These are phyloP conservation scores for Aegilops bicornis DNA, from an alignment of 176 grass and related monocot species.

Conservation along the genomic window DNA sequence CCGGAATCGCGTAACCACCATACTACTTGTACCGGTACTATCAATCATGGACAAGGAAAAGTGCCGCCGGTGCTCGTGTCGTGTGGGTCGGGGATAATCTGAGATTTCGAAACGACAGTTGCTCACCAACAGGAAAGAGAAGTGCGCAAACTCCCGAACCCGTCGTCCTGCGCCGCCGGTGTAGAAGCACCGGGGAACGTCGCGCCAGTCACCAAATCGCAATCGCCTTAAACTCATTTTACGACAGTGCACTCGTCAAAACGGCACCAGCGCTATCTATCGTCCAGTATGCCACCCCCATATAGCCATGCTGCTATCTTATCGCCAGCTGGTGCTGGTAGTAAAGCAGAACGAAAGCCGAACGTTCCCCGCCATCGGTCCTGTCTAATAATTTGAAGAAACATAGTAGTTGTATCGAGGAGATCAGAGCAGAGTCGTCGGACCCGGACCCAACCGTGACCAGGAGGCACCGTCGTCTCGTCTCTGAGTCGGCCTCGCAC, in stretches of 20 bases:
- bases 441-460: too few relatives aligned
- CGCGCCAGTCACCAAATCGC: not conserved
- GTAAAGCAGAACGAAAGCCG: not conserved
- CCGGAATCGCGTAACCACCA: not conserved
- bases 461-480: too few relatives aligned
- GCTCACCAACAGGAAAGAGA: not conserved
- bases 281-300: not conserved
- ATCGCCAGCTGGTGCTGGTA: constrained; percentile 11
- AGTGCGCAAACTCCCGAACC: not conserved
- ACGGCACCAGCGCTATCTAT: not conserved
- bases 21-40: not conserved
- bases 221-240: not conserved
- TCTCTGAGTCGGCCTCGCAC: too few relatives aligned
- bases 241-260: not conserved
- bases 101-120: not conserved
- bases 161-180: not conserved
- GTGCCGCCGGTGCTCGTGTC: not conserved
- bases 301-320: not conserved
- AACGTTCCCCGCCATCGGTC: not conserved
- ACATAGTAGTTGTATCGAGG: not conserved
- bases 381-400: not conserved
- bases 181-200: not conserved
- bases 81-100: not conserved
- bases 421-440: not conserved
- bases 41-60: not conserved